These are phyloP conservation scores for Gossypium schwendimanii DNA, from an alignment of 441 rosid species.

Conservation along the genomic window DNA sequence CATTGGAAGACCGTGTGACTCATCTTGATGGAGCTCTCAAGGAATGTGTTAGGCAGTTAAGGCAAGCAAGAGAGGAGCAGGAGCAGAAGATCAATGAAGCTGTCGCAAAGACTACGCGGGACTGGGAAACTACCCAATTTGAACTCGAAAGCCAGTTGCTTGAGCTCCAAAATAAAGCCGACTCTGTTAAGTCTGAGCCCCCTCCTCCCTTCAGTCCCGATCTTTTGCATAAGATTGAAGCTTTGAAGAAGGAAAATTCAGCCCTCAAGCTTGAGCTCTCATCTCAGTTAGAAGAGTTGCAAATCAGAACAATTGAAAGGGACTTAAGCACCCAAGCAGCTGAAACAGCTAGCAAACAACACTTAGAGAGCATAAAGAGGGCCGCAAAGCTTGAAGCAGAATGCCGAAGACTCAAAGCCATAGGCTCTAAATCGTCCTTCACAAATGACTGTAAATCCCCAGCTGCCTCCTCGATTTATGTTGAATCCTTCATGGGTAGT, in stretches of 20 bases:
- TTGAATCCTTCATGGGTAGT: not conserved
- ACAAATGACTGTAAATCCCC: not conserved
- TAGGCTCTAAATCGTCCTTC: not conserved
- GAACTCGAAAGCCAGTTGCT: constrained; percentile 47
- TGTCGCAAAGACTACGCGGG: constrained; percentile 36
- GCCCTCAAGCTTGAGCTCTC: constrained; percentile 48
- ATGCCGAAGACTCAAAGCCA: constrained; percentile 59
- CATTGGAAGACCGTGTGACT: constrained; percentile 61
- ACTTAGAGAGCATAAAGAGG: constrained; percentile 76
- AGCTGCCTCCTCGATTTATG: not conserved
- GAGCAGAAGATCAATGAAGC: constrained; percentile 58
- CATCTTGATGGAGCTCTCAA: constrained; percentile 91
- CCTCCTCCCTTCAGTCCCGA: constrained; percentile 26
- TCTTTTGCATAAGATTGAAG: constrained; percentile 41
- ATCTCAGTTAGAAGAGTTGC: constrained; percentile 53
- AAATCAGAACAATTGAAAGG: constrained; percentile 61
- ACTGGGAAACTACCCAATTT: constrained; percentile 51
- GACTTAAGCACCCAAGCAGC: constrained; percentile 87
- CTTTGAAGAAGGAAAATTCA: constrained; percentile 52
- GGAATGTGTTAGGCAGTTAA: constrained; percentile 87
- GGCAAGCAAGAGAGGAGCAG: constrained; percentile 75
- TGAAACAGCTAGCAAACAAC: constrained; percentile 87
- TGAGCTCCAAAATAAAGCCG: constrained; percentile 36
- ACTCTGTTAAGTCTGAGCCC: constrained; percentile 28
- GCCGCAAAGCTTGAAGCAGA: constrained; percentile 80